A percentile compares a stretch with the other conserved stretches of the same genome.
These are phyloP conservation scores for Agaricus sinodeliciosus DNA, from an alignment of 768 basidiomycete genomes.

Conservation along the genomic window DNA sequence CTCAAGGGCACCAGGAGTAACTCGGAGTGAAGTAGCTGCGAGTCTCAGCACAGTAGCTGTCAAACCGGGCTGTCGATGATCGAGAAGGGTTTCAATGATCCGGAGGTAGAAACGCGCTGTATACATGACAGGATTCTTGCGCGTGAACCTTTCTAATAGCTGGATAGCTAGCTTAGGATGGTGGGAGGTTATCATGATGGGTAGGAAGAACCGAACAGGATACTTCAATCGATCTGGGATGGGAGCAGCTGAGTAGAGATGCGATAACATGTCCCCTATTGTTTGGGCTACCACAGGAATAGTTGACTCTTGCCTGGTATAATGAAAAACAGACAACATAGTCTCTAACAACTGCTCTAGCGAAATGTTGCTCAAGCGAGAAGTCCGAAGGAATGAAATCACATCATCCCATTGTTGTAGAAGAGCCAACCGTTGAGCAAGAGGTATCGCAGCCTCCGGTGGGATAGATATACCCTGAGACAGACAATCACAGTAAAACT, in stretches of 20 bases:
- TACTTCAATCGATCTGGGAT: conserved; percentile 30
- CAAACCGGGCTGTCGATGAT: conserved; percentile 28
- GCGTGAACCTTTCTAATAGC: conserved; percentile 33
- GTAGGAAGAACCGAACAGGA: conserved; percentile 41
- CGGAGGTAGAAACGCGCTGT: conserved; percentile 29
- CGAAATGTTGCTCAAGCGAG: conserved; percentile 22
- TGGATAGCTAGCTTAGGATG: conserved; percentile 29
- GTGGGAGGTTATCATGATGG: conserved; percentile 29
- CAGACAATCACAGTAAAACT: conserved; percentile 26
- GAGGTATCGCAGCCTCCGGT: conserved; percentile 14
- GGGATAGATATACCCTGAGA: conserved; percentile 18
- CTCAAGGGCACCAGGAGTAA: conserved; percentile 11
- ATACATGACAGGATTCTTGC: conserved; percentile 31
- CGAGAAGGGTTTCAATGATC: conserved; percentile 33
- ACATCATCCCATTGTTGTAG: conserved; percentile 23
- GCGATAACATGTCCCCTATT: conserved; percentile 28
- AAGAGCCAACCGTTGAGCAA: conserved; percentile 27
- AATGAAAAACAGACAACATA: conserved; percentile 31
- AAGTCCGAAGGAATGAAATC: conserved; percentile 26
- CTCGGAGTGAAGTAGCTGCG: conserved; percentile 14
- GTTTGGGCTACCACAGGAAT: conserved; percentile 22
- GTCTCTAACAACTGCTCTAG: conserved; percentile 30
- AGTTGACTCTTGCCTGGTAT: conserved; percentile 23
- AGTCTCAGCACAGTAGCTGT: conserved; percentile 26
- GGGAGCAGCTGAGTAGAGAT: conserved; percentile 26